Evolutionary conservation across 495 filamentous ascomycete species (phyloP), one percentile per base, ranked within the genome.

Genomic region (Aspergillus incahuasiensis): DNA sequence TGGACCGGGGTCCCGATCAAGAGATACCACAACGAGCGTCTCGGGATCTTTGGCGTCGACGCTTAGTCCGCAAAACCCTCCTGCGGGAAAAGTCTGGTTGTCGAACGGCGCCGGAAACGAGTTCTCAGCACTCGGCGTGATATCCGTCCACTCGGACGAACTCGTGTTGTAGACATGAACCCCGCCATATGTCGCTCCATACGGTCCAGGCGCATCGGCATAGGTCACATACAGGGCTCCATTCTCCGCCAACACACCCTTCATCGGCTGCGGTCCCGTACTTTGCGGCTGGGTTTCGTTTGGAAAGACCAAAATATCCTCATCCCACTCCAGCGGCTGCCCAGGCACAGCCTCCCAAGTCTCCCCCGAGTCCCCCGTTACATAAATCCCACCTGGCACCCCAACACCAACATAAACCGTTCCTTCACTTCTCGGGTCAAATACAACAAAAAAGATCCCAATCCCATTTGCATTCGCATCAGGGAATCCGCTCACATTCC

Each of bases 401-500:
- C 58, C 44, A 24, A 51, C 58, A 1, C 58, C 58, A 15, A 61
- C 54, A 35, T 61, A 61, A 5, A 61, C 48, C 6, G 54, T 57
- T 12, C 58, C 58, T 16, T 61, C 42, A 13, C 43, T 52, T 5
- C 34, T 28, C 28, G 48, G 48, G 16, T 61, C 25, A 66, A 63
- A 44, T 70, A 70, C 54, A 62, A 54, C 51, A 45, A 52, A 56
- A 28, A 54, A 54, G 58, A 41, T 65, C 40, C 40, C 59, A 40
- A 61, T 53, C 3, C 58, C 58, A 18, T 61, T 61, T 9, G 49
- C 40, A 5, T 54, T 54, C 6, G 69, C 64, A 24, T 79, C 73
- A n/a, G 76, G 78, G 66, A 85, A 85, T 15, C 74, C 74, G 9
- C 72, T 73, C 9, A 85, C 82, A 55, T 83, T 82, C n/a, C 68